Base-by-base conservation (phyloP, 1,284 basidiomycete genomes). In the Phellinidium pouzarii region DNA sequence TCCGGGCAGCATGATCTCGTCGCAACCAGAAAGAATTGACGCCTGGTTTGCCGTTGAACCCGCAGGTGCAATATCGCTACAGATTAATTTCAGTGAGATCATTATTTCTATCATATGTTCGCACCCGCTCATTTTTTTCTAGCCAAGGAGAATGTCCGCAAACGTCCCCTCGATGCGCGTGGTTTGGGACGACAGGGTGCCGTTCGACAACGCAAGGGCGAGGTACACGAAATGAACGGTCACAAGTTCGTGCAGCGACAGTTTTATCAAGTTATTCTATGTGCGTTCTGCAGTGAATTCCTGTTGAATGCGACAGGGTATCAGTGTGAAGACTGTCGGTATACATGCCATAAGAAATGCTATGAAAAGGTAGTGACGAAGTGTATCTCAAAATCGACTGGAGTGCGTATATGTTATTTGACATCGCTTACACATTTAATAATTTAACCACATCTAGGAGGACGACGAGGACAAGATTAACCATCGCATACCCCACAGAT, bases 281-380 rank as follows among this genome's bases (percentile, higher is more conserved):
- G 96, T 67, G 96, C 96, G 1, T 92, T 97, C 67, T 99, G 96
- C 73, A 88, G 85, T 70, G 95, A 99, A 64, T 96, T 99, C 74
- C 76, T 99, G 59, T 87, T 98, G 67, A 98, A 99, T 58, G 96
- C 94, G 2, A 80, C 91, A 55, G 96, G 96, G 6, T 98, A 95
- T 71, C 95, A 98, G 71, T 99, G 96, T 74, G 95, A 99, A 66
- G 96, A 99, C 68, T 99, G 96, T 69, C 86, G 93, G 58, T 99
- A 98, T 68, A 93, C 92, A 4, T 99, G 96, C 70, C 96, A 99
- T 78, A 96, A 94, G 75, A 97, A 96, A 68, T 99, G 96, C 69
- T 91, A 94, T 67, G 91, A 95, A 64, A 99, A 99, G 70, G 95
- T 99, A 17, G 94, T 99, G 61, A 99, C 95, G 4, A 99, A 98